Evolutionary conservation across 352 stramenopile genomes (phyloP).

Genomic region (Pythium aphanidermatum): DNA sequence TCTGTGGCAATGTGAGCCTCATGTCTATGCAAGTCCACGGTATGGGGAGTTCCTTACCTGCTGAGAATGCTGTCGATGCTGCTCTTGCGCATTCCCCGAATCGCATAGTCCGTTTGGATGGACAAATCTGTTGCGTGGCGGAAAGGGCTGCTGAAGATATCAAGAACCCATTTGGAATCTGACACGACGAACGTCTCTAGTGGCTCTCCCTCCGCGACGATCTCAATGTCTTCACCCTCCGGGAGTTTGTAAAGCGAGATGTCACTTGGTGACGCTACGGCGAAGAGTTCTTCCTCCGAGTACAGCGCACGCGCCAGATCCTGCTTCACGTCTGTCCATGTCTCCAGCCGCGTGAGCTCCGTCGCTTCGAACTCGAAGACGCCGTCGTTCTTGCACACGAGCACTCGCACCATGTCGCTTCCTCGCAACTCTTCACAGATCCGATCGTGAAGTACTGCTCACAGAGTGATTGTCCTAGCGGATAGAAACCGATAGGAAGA

Average conservation of each 20-base stretch:
- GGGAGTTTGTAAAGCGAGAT: slow-evolving; percentile 57
- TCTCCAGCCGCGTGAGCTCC: slow-evolving; percentile 17
- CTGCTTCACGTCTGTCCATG: slow-evolving; percentile 55
- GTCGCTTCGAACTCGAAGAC: slow-evolving; percentile 60
- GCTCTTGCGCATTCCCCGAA: slow-evolving; percentile 38
- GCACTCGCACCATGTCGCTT: slow-evolving; percentile 35
- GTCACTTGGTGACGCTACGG: slow-evolving; percentile 42
- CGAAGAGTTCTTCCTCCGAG: slow-evolving; percentile 68
- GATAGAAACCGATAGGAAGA: neutral
- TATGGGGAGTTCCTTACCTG: slow-evolving; percentile 1
- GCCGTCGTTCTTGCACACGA: slow-evolving; percentile 79
- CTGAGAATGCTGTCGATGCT: slow-evolving; percentile 17
- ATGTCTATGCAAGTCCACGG: too few relatives aligned
- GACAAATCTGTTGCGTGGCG: slow-evolving; percentile 39
- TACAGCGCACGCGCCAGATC: slow-evolving; percentile 50
- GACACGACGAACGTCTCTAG: slow-evolving; percentile 19
- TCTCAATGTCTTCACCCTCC: slow-evolving; percentile 36
- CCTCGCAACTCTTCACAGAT: neutral
- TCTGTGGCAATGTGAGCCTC: too few relatives aligned
- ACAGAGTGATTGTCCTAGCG: slow-evolving; percentile 1
- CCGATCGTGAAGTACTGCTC: too few relatives aligned
- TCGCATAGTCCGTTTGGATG: slow-evolving; percentile 51
- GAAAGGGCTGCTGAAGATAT: slow-evolving; percentile 65
- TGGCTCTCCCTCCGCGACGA: slow-evolving; percentile 8
- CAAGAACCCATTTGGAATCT: slow-evolving; percentile 67